Evolutionary conservation across 2,329 filamentous ascomycete species (phyloP).

Genomic region (Phaeosphaeria sp.): DNA sequence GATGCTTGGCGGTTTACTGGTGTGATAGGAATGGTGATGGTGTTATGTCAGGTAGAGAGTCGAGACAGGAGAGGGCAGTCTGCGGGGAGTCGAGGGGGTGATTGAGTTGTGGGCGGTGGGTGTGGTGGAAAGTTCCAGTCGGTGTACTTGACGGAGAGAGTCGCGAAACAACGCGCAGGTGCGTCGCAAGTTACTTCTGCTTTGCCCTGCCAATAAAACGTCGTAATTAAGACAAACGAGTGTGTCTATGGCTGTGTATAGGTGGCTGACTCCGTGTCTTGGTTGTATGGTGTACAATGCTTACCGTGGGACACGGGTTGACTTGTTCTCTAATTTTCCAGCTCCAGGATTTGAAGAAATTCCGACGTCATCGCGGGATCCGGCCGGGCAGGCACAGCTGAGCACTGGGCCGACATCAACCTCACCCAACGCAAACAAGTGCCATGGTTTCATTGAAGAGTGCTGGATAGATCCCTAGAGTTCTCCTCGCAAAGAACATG

Average conservation of each 20-base stretch:
- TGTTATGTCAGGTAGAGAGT: not conserved
- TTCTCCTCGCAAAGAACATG: not conserved
- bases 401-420: conserved; percentile 2
- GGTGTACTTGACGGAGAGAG: not conserved
- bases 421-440: not conserved
- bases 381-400: not conserved
- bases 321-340: conserved; percentile 6
- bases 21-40: conserved; percentile 3
- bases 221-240: conserved; percentile 3
- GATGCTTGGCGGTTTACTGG: not conserved
- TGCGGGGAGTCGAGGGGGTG: conserved; percentile 8
- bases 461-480: not conserved
- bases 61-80: conserved; percentile 1
- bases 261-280: not conserved
- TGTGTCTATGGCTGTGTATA: conserved; percentile 1
- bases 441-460: not conserved
- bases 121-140: conserved; percentile 6
- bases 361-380: conserved; percentile 13
- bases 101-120: not conserved
- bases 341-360: conserved; percentile 5
- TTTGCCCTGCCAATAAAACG: not conserved
- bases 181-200: not conserved
- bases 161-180: conserved; percentile 1
- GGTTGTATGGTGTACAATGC: conserved; percentile 1
- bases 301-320: not conserved